phyloP scores from a whole-genome alignment of 345 rosid genomes.

The Lumnitzera racemosa region DNA sequence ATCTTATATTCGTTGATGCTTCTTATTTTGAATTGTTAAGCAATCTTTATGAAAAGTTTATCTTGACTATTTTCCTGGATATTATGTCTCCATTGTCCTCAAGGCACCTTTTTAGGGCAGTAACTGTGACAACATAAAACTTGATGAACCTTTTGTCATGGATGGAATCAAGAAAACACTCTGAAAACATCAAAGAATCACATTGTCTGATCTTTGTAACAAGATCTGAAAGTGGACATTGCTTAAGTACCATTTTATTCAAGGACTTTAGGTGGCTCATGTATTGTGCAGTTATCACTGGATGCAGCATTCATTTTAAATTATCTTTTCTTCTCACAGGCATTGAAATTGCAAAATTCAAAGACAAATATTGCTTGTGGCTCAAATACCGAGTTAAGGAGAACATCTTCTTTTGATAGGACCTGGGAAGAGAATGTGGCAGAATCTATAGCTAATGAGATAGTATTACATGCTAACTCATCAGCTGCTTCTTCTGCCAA shows the following conservation, averaged over 20 bases:
- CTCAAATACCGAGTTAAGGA: constrained; percentile 57
- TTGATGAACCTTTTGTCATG: background rate
- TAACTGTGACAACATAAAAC: background rate
- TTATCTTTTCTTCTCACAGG: constrained; percentile 26
- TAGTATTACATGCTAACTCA: constrained; percentile 62
- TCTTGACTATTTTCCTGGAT: no score
- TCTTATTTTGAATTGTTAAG: no score
- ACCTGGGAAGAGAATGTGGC: constrained; percentile 89
- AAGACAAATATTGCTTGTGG: constrained; percentile 33
- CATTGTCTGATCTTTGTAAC: no score
- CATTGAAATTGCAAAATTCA: constrained; percentile 29
- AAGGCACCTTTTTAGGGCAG: no score
- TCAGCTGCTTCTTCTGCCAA: constrained; percentile 43
- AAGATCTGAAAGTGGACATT: no score
- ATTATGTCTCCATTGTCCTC: no score
- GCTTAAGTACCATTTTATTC: background rate
- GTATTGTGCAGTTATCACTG: background rate
- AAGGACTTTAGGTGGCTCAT: background rate
- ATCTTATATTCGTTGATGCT: no score
- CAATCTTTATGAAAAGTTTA: no score
- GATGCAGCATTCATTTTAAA: background rate
- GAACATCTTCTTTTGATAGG: constrained; percentile 87
- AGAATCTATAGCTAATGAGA: constrained; percentile 81
- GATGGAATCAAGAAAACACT: no score
- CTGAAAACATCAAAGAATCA: no score